Conservation (phyloP, 2,329 filamentous ascomycete genomes). For the Calonectria naviculata region DNA sequence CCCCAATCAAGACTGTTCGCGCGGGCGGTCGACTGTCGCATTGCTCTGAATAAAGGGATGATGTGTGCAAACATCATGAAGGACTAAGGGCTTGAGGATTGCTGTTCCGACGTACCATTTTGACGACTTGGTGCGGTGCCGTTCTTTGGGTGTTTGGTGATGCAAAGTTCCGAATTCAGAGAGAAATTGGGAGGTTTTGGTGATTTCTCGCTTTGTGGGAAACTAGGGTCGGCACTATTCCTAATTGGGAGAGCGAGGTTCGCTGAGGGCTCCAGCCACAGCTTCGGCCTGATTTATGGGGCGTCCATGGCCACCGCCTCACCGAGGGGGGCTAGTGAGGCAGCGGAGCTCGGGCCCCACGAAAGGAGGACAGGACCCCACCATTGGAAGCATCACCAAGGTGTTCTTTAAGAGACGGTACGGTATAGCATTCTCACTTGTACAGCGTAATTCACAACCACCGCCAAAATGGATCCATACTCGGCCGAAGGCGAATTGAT, state of each 20-base stretch:
- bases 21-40: slow-evolving; percentile 40
- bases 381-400: slow-evolving; percentile 44
- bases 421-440: slow-evolving; percentile 26
- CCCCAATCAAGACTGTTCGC: slow-evolving; percentile 43
- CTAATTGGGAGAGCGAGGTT: slow-evolving; percentile 46
- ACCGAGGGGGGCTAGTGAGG: slow-evolving; percentile 31
- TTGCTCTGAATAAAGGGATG: slow-evolving; percentile 23
- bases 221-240: slow-evolving; percentile 51
- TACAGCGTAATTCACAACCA: slow-evolving; percentile 28
- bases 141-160: slow-evolving; percentile 55
- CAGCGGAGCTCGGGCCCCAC: slow-evolving; percentile 33
- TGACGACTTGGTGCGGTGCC: slow-evolving; percentile 59
- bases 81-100: slow-evolving; percentile 28
- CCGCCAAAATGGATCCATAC: slow-evolving; percentile 73
- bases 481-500: slow-evolving; percentile 78
- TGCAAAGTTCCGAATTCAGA: slow-evolving; percentile 50
- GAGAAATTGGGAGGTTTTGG: slow-evolving; percentile 55
- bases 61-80: slow-evolving; percentile 18
- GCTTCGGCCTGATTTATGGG: slow-evolving; percentile 36
- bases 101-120: slow-evolving; percentile 56
- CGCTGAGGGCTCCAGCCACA: slow-evolving; percentile 39
- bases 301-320: slow-evolving; percentile 36
- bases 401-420: slow-evolving; percentile 42
- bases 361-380: slow-evolving; percentile 42
- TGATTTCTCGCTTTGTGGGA: slow-evolving; percentile 59